These are phyloP conservation scores for Boechera retrofracta DNA, from an alignment of 345 rosid genomes.

Conservation along the genomic window DNA sequence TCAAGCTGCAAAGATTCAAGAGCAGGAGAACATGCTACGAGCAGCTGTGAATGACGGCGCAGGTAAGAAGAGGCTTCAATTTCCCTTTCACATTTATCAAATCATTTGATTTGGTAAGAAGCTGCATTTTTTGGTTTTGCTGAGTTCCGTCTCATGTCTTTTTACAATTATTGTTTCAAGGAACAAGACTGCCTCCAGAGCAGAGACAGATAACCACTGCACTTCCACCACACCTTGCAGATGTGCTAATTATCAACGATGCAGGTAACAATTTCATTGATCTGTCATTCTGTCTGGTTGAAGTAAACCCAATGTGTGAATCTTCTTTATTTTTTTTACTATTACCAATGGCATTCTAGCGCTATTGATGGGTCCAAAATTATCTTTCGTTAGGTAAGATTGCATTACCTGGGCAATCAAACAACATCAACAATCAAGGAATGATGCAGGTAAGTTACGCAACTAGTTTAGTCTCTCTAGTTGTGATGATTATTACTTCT, in stretches of 20 bases:
- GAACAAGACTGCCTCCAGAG: constrained; percentile 74
- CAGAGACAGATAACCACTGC: constrained; percentile 80
- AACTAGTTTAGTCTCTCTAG: constrained; percentile 6
- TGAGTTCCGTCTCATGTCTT: neutral
- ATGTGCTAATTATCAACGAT: constrained; percentile 63
- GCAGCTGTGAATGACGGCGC: constrained; percentile 81
- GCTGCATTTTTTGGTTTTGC: neutral
- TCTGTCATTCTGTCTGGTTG: constrained; percentile 53
- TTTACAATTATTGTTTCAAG: constrained; percentile 48
- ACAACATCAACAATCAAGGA: constrained; percentile 63
- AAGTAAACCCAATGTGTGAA: constrained; percentile 7
- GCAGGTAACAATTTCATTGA: constrained; percentile 64
- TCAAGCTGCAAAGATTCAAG: constrained; percentile 89
- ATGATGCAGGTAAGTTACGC: constrained; percentile 66
- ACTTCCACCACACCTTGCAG: constrained; percentile 86
- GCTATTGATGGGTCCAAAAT: constrained; percentile 2
- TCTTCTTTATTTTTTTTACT: neutral
- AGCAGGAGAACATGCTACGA: constrained; percentile 77
- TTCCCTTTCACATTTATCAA: neutral
- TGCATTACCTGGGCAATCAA: constrained; percentile 62
- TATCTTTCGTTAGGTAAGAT: constrained; percentile 59
- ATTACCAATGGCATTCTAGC: neutral
- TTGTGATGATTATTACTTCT: neutral
- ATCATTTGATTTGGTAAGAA: neutral
- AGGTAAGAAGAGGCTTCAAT: constrained; percentile 52